Conservation (phyloP, 768 basidiomycete genomes). For the Candolleomyces aberdarensis region DNA sequence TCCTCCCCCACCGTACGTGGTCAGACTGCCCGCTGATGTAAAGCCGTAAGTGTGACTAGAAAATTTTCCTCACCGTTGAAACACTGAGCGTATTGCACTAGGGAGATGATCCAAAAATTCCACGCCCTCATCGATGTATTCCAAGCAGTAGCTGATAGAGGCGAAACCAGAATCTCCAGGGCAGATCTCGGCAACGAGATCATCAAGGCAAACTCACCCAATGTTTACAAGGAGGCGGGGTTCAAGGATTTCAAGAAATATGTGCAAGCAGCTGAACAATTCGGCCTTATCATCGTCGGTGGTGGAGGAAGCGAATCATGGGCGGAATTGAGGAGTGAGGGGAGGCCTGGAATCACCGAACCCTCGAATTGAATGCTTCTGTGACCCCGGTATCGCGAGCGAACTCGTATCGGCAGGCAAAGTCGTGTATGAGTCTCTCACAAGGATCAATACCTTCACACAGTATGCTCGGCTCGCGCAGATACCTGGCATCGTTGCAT, state of each 20-base stretch:
- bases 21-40: background rate
- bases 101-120: background rate
- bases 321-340: constrained; percentile 2
- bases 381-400: constrained; percentile 28
- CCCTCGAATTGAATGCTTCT: background rate
- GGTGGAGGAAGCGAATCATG: constrained; percentile 10
- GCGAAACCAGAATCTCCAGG: background rate
- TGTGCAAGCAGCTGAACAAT: constrained; percentile 23
- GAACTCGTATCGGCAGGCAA: constrained; percentile 21
- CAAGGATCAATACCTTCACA: constrained; percentile 22
- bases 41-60: background rate
- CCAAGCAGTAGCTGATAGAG: background rate
- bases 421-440: constrained; percentile 21
- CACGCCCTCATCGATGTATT: constrained; percentile 4
- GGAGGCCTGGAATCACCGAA: background rate
- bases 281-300: constrained; percentile 16
- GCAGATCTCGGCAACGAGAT: constrained; percentile 5
- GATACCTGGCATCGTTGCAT: constrained; percentile 31
- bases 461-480: constrained; percentile 33
- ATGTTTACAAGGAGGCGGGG: constrained; percentile 28
- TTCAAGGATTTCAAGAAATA: constrained; percentile 31
- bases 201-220: background rate
- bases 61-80: background rate
- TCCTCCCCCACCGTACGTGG: too few species aligned
- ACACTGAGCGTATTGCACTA: background rate